These are phyloP conservation scores for Mycosphaerella sp. DNA, from an alignment of 2,329 filamentous ascomycete genomes.

Conservation along the genomic window DNA sequence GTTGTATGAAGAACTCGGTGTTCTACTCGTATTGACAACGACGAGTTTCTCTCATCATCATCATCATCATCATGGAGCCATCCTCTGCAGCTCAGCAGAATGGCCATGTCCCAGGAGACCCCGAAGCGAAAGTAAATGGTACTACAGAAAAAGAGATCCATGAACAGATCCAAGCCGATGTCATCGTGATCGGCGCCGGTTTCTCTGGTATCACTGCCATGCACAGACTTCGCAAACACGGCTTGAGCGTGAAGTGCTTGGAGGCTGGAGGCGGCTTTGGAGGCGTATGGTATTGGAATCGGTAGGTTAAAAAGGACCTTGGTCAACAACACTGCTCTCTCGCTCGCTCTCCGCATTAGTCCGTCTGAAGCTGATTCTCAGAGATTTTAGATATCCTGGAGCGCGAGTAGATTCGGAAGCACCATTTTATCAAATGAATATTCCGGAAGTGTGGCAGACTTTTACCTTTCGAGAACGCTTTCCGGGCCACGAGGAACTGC, in stretches of 20 bases:
- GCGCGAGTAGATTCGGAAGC: constrained; percentile 45
- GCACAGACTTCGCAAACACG: constrained; percentile 31
- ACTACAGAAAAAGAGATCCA: not conserved
- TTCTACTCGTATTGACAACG: no score
- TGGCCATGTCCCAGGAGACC: constrained; percentile 6
- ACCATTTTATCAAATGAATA: constrained; percentile 44
- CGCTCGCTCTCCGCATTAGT: no score
- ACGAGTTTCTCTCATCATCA: no score
- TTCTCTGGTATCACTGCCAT: constrained; percentile 39
- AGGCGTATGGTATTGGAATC: constrained; percentile 37
- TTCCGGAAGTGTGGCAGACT: constrained; percentile 42
- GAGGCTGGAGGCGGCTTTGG: constrained; percentile 35
- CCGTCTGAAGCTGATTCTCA: no score
- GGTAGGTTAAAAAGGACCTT: constrained; percentile 18
- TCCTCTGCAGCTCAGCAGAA: constrained; percentile 1
- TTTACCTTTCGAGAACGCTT: constrained; percentile 48
- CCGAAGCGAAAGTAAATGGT: constrained; percentile 11
- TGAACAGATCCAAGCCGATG: constrained; percentile 19
- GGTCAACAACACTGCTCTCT: no score
- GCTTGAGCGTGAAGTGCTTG: constrained; percentile 32
- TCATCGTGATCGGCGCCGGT: constrained; percentile 36
- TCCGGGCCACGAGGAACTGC: constrained; percentile 39
- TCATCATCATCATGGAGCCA: no score
- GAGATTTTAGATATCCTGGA: constrained; percentile 31
- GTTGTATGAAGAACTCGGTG: no score